Evolutionary conservation across 2,329 filamentous ascomycete genomes (phyloP).

Genomic region (Coniochaeta sp.): DNA sequence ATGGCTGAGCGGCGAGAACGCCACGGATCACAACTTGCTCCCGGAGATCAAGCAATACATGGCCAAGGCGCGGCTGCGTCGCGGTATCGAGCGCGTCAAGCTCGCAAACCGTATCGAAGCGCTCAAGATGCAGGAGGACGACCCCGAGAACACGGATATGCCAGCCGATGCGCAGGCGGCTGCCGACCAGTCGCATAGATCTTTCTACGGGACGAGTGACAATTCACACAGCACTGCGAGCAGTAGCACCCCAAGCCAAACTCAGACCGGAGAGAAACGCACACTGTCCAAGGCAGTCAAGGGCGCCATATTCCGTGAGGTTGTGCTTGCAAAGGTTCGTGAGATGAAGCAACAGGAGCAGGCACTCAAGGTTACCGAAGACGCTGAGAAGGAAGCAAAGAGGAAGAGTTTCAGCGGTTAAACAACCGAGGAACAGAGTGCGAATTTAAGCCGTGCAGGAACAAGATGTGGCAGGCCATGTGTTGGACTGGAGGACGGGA

Average conservation of each 20-base stretch:
- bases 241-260: not conserved
- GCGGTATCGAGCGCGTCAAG: conserved; percentile 94
- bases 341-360: conserved; percentile 83
- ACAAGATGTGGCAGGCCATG: not conserved
- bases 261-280: conserved; percentile 23
- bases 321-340: conserved; percentile 86
- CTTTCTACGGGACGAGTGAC: not conserved
- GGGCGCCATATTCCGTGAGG: conserved; percentile 81
- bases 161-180: conserved; percentile 54
- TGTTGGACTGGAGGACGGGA: not conserved
- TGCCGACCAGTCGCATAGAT: conserved; percentile 31
- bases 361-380: conserved; percentile 57
- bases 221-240: not conserved
- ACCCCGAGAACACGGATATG: conserved; percentile 66
- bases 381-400: conserved; percentile 40
- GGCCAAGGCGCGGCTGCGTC: conserved; percentile 80
- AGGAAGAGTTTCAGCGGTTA: conserved; percentile 18
- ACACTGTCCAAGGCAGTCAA: conserved; percentile 43
- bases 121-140: conserved; percentile 89
- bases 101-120: conserved; percentile 91
- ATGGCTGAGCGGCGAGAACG: conserved; percentile 88
- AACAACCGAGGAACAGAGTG: not conserved
- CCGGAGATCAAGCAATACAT: conserved; percentile 95
- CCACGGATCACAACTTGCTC: conserved; percentile 92
- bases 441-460: not conserved